Evolutionary conservation across 2,329 filamentous ascomycete genomes (phyloP).

Genomic region (Alternaria infectoria): DNA sequence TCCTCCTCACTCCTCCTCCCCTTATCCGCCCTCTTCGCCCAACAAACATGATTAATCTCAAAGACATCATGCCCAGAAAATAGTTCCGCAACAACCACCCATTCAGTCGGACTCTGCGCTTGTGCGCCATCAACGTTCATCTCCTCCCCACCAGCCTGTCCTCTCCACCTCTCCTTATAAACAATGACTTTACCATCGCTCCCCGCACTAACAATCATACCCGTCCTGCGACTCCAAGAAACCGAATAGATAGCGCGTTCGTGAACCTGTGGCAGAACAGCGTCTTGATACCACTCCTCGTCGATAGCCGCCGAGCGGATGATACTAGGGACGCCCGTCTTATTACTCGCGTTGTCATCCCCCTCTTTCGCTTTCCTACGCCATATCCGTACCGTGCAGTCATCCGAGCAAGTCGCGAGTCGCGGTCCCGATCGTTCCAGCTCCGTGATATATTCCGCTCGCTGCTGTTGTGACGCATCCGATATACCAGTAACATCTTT

Average conservation of each 20-base stretch:
- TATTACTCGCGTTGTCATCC: slow-evolving; percentile 50
- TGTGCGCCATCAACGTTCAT: slow-evolving; percentile 24
- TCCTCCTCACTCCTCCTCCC: slow-evolving; percentile 67
- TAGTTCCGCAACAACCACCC: slow-evolving; percentile 73
- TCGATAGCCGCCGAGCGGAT: slow-evolving; percentile 75
- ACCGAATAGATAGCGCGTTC: slow-evolving; percentile 83
- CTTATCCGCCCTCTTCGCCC: slow-evolving; percentile 80
- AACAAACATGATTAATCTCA: slow-evolving; percentile 90
- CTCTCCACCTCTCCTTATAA: slow-evolving; percentile 27
- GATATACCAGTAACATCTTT: neutral
- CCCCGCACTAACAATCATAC: slow-evolving; percentile 83
- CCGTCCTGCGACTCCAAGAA: slow-evolving; percentile 79
- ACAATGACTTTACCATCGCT: slow-evolving; percentile 64
- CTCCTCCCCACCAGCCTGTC: slow-evolving; percentile 17
- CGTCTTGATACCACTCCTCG: slow-evolving; percentile 84
- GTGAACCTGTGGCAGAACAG: slow-evolving; percentile 75
- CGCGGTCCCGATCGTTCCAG: slow-evolving; percentile 59
- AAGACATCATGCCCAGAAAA: slow-evolving; percentile 86
- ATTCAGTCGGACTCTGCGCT: slow-evolving; percentile 58
- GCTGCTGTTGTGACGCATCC: slow-evolving; percentile 41
- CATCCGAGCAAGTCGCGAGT: slow-evolving; percentile 84
- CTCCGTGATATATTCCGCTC: slow-evolving; percentile 39
- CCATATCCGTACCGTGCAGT: slow-evolving; percentile 82
- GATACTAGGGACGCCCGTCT: slow-evolving; percentile 81
- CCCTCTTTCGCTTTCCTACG: slow-evolving; percentile 64